Evolutionary conservation across 176 grass and related monocot species (phyloP), one percentile per base, ranked within the genome.

Genomic region (Oryza glumipatula): DNA sequence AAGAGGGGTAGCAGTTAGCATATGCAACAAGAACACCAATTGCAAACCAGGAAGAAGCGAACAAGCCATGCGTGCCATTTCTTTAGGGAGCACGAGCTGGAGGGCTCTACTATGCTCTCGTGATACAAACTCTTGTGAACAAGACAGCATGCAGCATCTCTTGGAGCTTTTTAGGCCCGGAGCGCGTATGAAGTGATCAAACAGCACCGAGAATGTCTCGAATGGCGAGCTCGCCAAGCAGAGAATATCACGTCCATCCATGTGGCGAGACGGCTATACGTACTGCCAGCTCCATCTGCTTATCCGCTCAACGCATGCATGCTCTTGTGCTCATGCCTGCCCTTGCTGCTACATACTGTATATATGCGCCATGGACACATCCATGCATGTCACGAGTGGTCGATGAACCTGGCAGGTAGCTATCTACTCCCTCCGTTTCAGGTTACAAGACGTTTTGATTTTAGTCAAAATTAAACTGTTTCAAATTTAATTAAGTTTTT

Each of bases 231-330:
- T 43, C 5, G 30, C 1, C 28, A 68, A 19, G 33, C 48, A 82
- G 72, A 47, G 72, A 88, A 84, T 88, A 84, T 74, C 79, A 83
- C 81, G 69, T 84, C 86, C 86, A 84, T 74, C 61, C 69, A 80
- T 78, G 47, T 68, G 83, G 70, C 66, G 80, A 28, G 68, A 9
- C 1, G 63, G 35, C 38, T 41, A 32, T 32, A 32, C 30, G 30
- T 32, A 41, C 39, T 19, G 60, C 56, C 80, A 83, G 67, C 86
- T 64, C 66, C 54, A 74, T 49, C 66, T 39, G 80, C 56, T 83
- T 70, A 73, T 75, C 72, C 72, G 26, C 10, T 11, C 21, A 48
- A 52, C 15, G 15, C 54, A 58, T n/a, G 54, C 19, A 60, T 33
- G 52, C 80, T 73, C 80, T 41, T 38, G 36, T 80, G 65, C 52